Percentiles rank a stretch among this genome's conserved stretches.
These are phyloP conservation scores for Corylus avellana DNA, from an alignment of 306 rosid species.

Conservation along the genomic window DNA sequence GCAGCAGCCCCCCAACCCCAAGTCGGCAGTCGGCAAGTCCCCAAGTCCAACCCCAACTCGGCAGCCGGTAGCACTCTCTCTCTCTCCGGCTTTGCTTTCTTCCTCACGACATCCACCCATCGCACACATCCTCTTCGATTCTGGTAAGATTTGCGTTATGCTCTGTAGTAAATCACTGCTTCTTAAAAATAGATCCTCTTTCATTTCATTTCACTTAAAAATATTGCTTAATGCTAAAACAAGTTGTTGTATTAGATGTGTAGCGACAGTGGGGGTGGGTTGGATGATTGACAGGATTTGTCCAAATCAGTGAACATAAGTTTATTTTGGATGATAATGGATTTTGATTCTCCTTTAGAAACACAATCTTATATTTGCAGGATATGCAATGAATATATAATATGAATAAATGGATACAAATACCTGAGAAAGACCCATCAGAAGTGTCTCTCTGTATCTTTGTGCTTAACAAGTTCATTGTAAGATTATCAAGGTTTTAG, in stretches of 20 bases:
- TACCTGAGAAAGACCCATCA: background rate
- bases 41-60: too few species aligned
- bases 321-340: slow-evolving; percentile 26
- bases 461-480: background rate
- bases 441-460: background rate
- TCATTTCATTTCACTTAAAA: too few species aligned
- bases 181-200: too few species aligned
- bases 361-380: slow-evolving; percentile 30
- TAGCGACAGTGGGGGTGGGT: background rate
- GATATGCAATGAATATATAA: slow-evolving; percentile 7
- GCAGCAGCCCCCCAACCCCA: too few species aligned
- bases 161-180: too few species aligned
- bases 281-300: slow-evolving; percentile 26
- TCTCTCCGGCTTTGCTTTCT: too few species aligned
- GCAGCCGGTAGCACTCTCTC: too few species aligned
- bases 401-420: background rate
- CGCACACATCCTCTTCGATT: too few species aligned
- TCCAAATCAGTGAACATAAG: slow-evolving; percentile 35
- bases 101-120: too few species aligned
- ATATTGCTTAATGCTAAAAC: background rate
- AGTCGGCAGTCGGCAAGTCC: too few species aligned
- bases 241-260: background rate
- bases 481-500: slow-evolving; percentile 6
- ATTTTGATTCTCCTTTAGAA: slow-evolving; percentile 29
- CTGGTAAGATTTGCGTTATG: too few species aligned